Base-by-base conservation (phyloP, 208 protist species). In the Porcisia deanei region DNA sequence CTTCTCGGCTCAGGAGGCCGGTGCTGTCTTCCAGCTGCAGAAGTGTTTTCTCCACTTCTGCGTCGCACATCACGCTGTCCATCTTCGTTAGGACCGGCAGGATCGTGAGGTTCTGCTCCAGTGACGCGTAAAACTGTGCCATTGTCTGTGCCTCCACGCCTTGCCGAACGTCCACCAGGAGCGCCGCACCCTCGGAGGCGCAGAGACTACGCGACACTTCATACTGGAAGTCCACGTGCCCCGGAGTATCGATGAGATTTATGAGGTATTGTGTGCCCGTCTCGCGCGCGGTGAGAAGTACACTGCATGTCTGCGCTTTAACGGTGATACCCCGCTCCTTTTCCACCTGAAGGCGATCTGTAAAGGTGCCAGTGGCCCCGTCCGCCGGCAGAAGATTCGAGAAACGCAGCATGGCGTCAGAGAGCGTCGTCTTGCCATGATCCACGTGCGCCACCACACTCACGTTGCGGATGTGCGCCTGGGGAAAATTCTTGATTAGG, bases 201-300 rank as follows among this genome's bases (percentile, higher is more conserved):
- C 87, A 86, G 18, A 99, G 85, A 53, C 96, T 98, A 65, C 98
- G 92, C 12, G 93, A 98, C 9, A 99, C 95, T 78, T 98, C 91
- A 80, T 99, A 99, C 86, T 99, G 99, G 60, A 99, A 99, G 85
- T 99, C 99, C 0, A 99, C 98, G 87, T 99, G 99, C 1, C 99
- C 99, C 1, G 95, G 94, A 7, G 91, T 99, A 85, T 99, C 98
- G 78, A 99, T 99, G 18, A 99, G 91, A 80, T 99, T 99, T n/a
- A 99, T 76, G 9, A 99, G 73, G 75, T 95, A 99, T 47, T 71
- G 54, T 37, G 57, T 70, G 1, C 76, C 82, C 22, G 67, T 80
- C 37, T 39, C 75, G 16, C 47, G 49, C 63, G 69, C 54, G 0
- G 73, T 77, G 58, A 77, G 77, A 73, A 98, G 88, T 67, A 99